Evolutionary conservation across 2,329 filamentous ascomycete genomes (phyloP), one percentile per base, ranked within the genome.

Genomic region (Neospermospora avenae): DNA sequence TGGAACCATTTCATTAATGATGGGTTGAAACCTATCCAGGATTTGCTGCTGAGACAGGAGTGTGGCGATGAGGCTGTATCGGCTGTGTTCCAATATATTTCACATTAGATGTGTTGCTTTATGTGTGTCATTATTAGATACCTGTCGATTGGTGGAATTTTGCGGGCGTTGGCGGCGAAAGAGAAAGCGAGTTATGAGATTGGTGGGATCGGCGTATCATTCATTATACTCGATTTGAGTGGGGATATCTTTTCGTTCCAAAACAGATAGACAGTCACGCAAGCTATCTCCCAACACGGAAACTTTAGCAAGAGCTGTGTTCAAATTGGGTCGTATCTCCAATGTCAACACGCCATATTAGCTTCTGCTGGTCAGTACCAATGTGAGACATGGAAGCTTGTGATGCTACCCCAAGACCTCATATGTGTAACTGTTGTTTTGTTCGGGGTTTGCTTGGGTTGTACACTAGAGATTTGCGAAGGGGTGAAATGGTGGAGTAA

Each of bases 61-160:
- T 84, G 83, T 60, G 83, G 81, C 3, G 87, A 93, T 74, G 78
- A 81, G 24, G 90, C 91, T 70, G 92, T 99, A 8, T 97, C 91
- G 65, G 91, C 93, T 11, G 92, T 98, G 35, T 99, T 99, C 74
- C 95, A 99, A 80, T 99, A 98, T 76, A 98, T 99, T 71, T 97
- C 93, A 67, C 95, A 98, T 77, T 90, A 67, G 62, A 22, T 42
- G 20, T 45, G 51, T 37, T 31, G 44, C 46, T 39, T 28, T 51
- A 13, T 37, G 46, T 41, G 46, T 28, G 11, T 31, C 11, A 22
- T 31, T 44, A 34, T 18, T 28, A 53, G 35, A 42, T 31, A 18
- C 2, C 7, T n/a, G 8, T n/a, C n/a, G n/a, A n/a, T 41, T 46
- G 18, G 28, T 10, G 28, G 18, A 25, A 44, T 3, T n/a, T 24